Conservation (phyloP, 2,329 filamentous ascomycete genomes). For the Cordyceps tenuipes region DNA sequence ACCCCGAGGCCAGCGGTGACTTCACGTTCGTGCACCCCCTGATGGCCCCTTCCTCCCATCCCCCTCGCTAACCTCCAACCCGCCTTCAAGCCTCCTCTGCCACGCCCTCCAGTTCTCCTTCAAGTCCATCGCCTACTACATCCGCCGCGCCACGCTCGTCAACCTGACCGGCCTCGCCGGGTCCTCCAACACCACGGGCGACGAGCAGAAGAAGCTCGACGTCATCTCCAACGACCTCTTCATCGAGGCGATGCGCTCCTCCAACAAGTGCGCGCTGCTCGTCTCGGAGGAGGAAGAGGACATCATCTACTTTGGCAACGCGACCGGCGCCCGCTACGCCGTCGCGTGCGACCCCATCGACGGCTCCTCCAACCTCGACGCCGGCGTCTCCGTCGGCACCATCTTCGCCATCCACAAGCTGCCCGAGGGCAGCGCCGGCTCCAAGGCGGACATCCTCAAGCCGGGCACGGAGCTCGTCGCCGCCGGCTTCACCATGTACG, state of each 20-base stretch:
- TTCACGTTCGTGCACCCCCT: conserved; percentile 66
- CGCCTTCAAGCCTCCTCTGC: conserved; percentile 65
- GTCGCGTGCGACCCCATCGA: conserved; percentile 98
- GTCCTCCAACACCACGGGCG: conserved; percentile 88
- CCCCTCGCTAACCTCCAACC: not conserved
- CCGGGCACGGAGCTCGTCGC: conserved; percentile 88
- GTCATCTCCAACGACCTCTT: conserved; percentile 98
- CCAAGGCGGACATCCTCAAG: conserved; percentile 77
- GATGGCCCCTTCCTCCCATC: no score
- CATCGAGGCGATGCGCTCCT: conserved; percentile 88
- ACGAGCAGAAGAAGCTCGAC: conserved; percentile 99
- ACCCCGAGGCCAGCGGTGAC: conserved; percentile 92
- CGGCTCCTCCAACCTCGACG: conserved; percentile 93
- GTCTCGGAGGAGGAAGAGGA: conserved; percentile 99
- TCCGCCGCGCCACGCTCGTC: conserved; percentile 88
- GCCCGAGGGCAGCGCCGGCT: conserved; percentile 63
- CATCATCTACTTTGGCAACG: conserved; percentile 75
- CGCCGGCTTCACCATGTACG: conserved; percentile 99
- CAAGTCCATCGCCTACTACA: conserved; percentile 99
- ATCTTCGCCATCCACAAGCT: conserved; percentile 95
- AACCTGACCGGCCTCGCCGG: conserved; percentile 93
- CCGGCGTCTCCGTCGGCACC: conserved; percentile 93
- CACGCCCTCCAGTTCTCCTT: conserved; percentile 98
- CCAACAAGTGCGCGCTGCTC: conserved; percentile 79
- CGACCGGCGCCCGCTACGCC: conserved; percentile 73